A percentile compares a stretch with the other conserved stretches of the same genome.
These are phyloP conservation scores for Phytomonas sp. DNA, from an alignment of 208 protist species.

Conservation along the genomic window DNA sequence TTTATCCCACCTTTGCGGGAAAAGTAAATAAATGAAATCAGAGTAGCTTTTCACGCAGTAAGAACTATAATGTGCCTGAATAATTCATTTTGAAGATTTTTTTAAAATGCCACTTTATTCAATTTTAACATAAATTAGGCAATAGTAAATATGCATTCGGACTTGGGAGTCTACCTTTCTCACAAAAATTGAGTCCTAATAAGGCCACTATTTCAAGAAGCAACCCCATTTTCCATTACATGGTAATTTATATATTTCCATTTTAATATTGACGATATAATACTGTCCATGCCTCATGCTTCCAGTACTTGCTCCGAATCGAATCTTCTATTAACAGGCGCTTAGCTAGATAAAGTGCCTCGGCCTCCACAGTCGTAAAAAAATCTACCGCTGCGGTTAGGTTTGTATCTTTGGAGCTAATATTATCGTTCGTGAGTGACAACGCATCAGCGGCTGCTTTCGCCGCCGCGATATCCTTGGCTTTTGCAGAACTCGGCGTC, in stretches of 20 bases:
- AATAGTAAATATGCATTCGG: background rate
- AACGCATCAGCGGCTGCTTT: background rate
- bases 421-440: background rate
- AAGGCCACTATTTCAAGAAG: background rate
- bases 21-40: background rate
- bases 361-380: conserved; percentile 36
- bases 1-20: background rate
- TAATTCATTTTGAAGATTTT: background rate
- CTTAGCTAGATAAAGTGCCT: conserved; percentile 47
- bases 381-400: background rate
- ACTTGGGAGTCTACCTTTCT: background rate
- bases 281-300: conserved; percentile 32
- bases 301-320: conserved; percentile 76
- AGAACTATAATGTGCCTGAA: background rate
- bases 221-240: background rate
- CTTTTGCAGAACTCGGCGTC: conserved; percentile 9
- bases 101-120: no score
- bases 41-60: background rate
- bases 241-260: conserved; percentile 1
- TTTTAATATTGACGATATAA: conserved; percentile 47
- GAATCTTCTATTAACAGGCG: conserved; percentile 33
- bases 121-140: background rate
- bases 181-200: background rate
- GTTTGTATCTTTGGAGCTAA: background rate
- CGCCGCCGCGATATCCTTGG: background rate